phyloP scores from a whole-genome alignment of 192 early-diverging fungal species.

The Entomortierella chlamydospora region DNA sequence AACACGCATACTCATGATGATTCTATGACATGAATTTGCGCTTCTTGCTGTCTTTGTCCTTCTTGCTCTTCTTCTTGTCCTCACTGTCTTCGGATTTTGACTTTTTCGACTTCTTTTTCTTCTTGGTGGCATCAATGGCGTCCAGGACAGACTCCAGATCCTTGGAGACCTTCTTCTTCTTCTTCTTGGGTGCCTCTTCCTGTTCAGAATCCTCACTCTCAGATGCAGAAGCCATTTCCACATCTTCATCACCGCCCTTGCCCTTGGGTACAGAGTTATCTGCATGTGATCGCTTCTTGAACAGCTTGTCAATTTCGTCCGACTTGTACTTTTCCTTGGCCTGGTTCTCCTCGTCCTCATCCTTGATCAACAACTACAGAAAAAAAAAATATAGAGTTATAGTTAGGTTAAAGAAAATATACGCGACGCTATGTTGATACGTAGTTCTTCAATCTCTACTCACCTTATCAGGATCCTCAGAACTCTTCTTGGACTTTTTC shows the following conservation, averaged over 20 bases:
- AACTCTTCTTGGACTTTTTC: constrained; percentile 61
- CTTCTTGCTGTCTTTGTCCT: constrained; percentile 56
- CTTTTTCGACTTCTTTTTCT: constrained; percentile 62
- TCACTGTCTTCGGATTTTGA: constrained; percentile 51
- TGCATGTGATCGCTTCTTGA: constrained; percentile 56
- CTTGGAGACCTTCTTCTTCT: constrained; percentile 62
- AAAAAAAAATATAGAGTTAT: neutral
- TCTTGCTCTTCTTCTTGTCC: constrained; percentile 50
- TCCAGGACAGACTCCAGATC: constrained; percentile 64
- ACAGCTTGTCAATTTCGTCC: constrained; percentile 65
- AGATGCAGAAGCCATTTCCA: constrained; percentile 28
- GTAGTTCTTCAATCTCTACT: no score
- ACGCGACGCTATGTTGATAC: no score
- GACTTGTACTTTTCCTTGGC: constrained; percentile 55
- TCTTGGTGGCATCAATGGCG: constrained; percentile 67
- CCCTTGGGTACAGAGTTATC: constrained; percentile 10
- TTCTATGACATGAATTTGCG: constrained; percentile 54
- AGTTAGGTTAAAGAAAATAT: neutral
- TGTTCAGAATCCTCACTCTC: constrained; percentile 34
- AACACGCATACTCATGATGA: constrained; percentile 1
- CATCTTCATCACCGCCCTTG: constrained; percentile 10
- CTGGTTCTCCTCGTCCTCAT: constrained; percentile 46
- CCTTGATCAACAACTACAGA: constrained; percentile 39
- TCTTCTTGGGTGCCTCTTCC: constrained; percentile 56
- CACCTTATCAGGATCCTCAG: constrained; percentile 56